These are phyloP conservation scores for Nemania sp. DNA, from an alignment of 2,329 filamentous ascomycete genomes.

Conservation along the genomic window DNA sequence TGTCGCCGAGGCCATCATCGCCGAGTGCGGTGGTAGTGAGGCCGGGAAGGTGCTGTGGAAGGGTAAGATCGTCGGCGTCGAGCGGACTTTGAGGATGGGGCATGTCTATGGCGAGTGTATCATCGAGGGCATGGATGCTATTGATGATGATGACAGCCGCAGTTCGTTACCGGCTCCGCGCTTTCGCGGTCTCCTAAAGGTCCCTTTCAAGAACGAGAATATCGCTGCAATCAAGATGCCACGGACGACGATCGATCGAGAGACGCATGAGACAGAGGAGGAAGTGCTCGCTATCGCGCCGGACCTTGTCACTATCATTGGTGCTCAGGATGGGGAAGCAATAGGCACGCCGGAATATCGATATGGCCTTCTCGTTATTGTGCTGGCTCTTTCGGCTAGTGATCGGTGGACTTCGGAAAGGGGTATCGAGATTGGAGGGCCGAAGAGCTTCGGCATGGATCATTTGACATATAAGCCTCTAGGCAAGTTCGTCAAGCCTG, in stretches of 20 bases:
- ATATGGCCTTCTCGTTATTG: constrained; percentile 56
- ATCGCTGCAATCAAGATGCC: constrained; percentile 57
- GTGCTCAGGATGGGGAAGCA: constrained; percentile 60
- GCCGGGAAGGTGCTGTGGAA: constrained; percentile 63
- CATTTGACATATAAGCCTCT: constrained; percentile 54
- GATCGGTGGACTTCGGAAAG: constrained; percentile 52
- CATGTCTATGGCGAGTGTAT: constrained; percentile 64
- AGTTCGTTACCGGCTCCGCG: not conserved
- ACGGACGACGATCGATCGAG: constrained; percentile 35
- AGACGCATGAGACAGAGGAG: constrained; percentile 43
- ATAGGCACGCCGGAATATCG: constrained; percentile 62
- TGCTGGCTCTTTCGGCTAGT: constrained; percentile 52
- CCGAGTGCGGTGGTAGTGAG: constrained; percentile 58
- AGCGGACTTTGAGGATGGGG: constrained; percentile 59
- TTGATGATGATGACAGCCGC: constrained; percentile 34
- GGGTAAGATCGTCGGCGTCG: constrained; percentile 66
- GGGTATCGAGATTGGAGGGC: constrained; percentile 56
- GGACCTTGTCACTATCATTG: constrained; percentile 60
- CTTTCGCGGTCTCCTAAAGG: constrained; percentile 58
- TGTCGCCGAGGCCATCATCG: constrained; percentile 62
- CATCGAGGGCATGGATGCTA: constrained; percentile 54
- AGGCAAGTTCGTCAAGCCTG: constrained; percentile 54
- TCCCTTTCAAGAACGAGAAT: constrained; percentile 77
- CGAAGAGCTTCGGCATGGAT: constrained; percentile 52
- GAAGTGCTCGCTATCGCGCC: constrained; percentile 58